Conservation (phyloP, 306 rosid genomes). For the Cyamopsis tetragonoloba region DNA sequence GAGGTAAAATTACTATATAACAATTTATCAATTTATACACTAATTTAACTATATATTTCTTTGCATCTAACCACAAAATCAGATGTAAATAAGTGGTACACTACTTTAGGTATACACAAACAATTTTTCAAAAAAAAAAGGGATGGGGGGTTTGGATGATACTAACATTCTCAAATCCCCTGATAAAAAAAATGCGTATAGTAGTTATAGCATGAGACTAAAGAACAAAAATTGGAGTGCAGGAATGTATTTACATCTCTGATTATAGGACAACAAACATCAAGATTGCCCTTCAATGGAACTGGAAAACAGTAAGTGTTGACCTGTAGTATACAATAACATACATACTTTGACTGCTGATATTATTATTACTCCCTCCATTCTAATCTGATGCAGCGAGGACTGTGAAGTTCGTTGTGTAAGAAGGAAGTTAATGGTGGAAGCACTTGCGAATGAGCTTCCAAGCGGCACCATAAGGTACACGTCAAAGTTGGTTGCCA, state of each 20-base stretch:
- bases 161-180: too few species aligned
- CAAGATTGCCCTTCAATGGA: slow-evolving; percentile 18
- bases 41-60: too few species aligned
- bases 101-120: too few species aligned
- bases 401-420: slow-evolving; percentile 49
- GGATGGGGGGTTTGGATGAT: too few species aligned
- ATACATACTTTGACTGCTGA: neutral
- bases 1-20: too few species aligned
- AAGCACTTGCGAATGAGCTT: slow-evolving; percentile 60
- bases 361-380: neutral
- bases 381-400: slow-evolving; percentile 22
- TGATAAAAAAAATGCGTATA: too few species aligned
- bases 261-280: slow-evolving; percentile 36
- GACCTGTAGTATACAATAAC: neutral
- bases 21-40: too few species aligned
- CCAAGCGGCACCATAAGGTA: slow-evolving; percentile 58
- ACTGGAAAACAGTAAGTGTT: slow-evolving; percentile 48
- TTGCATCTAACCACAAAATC: too few species aligned
- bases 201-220: neutral
- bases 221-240: slow-evolving; percentile 1
- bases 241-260: slow-evolving; percentile 43
- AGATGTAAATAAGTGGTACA: too few species aligned
- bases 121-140: too few species aligned
- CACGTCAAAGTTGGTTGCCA: slow-evolving; percentile 56
- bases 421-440: slow-evolving; percentile 46